Evolutionary conservation across 805 yeast species (phyloP).

Genomic region (Scheffersomyces spartinae): DNA sequence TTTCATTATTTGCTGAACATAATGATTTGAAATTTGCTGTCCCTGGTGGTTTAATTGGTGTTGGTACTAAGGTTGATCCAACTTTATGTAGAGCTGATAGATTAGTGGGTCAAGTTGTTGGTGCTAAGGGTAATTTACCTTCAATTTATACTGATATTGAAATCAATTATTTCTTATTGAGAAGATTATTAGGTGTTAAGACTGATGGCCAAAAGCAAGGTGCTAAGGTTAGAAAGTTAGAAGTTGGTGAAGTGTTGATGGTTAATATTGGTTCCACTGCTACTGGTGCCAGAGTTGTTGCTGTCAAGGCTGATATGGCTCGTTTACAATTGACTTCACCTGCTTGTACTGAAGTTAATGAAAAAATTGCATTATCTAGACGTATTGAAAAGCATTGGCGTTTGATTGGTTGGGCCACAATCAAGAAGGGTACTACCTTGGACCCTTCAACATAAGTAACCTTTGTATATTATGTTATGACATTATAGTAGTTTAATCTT

Average conservation of each 20-base stretch:
- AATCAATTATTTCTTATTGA: slow-evolving; percentile 89
- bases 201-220: slow-evolving; percentile 91
- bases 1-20: slow-evolving; percentile 92
- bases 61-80: slow-evolving; percentile 98
- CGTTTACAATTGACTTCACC: slow-evolving; percentile 94
- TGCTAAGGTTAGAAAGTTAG: slow-evolving; percentile 91
- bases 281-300: slow-evolving; percentile 97
- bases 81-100: slow-evolving; percentile 99
- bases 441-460: slow-evolving; percentile 51
- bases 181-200: slow-evolving; percentile 96
- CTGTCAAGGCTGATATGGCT: slow-evolving; percentile 99
- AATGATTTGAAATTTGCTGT: slow-evolving; percentile 97
- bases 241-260: slow-evolving; percentile 93
- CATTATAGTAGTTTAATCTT: no score
- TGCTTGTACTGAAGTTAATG: slow-evolving; percentile 97
- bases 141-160: slow-evolving; percentile 95
- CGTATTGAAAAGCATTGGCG: slow-evolving; percentile 99
- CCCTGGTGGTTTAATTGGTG: slow-evolving; percentile 99
- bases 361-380: slow-evolving; percentile 96
- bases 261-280: slow-evolving; percentile 99
- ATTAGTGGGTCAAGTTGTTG: slow-evolving; percentile 97
- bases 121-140: slow-evolving; percentile 93
- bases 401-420: slow-evolving; percentile 99
- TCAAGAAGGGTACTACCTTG: slow-evolving; percentile 83
- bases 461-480: no score